These are phyloP conservation scores for Pseudopithomyces chartarum DNA, from an alignment of 2,329 filamentous ascomycete genomes.

Conservation along the genomic window DNA sequence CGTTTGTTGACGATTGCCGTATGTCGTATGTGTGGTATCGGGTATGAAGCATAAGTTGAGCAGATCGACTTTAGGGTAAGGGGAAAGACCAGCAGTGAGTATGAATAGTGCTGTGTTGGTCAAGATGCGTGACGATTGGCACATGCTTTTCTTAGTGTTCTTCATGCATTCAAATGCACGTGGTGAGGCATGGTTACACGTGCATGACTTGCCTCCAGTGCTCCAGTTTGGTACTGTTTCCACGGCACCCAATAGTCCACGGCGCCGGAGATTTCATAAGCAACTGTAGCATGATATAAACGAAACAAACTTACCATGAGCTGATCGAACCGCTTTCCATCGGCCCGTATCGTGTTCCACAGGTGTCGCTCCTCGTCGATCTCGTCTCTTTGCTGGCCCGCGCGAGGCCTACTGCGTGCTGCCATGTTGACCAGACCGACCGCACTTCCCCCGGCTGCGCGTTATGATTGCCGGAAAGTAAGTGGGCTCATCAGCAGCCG, in stretches of 20 bases:
- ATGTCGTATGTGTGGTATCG: too few species aligned
- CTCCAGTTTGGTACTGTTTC: too few species aligned
- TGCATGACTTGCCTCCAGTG: too few species aligned
- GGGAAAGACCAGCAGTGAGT: too few species aligned
- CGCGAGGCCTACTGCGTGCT: slow-evolving; percentile 50
- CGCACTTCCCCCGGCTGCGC: slow-evolving; percentile 2
- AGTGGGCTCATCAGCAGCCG: slow-evolving; percentile 1
- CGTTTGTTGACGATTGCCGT: too few species aligned
- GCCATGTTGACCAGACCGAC: slow-evolving; percentile 44
- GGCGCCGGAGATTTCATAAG: not conserved
- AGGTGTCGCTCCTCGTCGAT: slow-evolving; percentile 56
- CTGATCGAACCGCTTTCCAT: slow-evolving; percentile 52
- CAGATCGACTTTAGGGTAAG: too few species aligned
- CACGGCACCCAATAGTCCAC: not conserved
- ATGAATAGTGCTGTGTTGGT: too few species aligned
- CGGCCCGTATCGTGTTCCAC: slow-evolving; percentile 54
- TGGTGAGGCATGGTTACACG: too few species aligned
- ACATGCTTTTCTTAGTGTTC: too few species aligned
- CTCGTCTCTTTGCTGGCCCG: slow-evolving; percentile 53
- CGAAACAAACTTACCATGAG: slow-evolving; percentile 49
- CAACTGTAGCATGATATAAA: not conserved
- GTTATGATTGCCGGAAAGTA: slow-evolving; percentile 1
- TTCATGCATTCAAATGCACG: too few species aligned
- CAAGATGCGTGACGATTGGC: too few species aligned
- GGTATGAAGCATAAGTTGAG: too few species aligned